Conservation (phyloP, 768 basidiomycete genomes). For the Psilocybe azurescens region DNA sequence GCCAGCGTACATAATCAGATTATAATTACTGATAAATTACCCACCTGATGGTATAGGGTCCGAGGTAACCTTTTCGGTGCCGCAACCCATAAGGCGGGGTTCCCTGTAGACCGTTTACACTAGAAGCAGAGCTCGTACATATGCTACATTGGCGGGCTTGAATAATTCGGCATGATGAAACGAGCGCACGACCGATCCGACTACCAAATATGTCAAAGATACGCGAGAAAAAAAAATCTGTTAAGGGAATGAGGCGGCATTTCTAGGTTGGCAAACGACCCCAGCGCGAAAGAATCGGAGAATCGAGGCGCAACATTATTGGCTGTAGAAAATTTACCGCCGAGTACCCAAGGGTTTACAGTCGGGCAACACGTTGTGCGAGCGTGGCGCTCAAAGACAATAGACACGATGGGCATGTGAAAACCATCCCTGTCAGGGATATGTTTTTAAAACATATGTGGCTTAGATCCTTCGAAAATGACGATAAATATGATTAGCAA, state of each 20-base stretch:
- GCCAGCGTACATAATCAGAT: too few relatives aligned
- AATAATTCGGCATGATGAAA: not conserved
- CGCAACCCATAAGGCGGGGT: not conserved
- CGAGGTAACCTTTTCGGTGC: not conserved
- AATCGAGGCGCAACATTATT: constrained; percentile 3
- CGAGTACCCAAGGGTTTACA: constrained; percentile 2
- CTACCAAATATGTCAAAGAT: not conserved
- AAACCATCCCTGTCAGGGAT: not conserved
- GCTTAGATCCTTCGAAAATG: not conserved
- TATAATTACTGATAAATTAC: not conserved
- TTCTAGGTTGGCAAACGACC: not conserved
- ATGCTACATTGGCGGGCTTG: not conserved
- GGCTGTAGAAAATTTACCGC: not conserved
- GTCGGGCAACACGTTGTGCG: not conserved
- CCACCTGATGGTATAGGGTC: not conserved
- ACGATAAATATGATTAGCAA: not conserved
- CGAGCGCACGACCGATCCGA: too few relatives aligned
- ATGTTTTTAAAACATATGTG: not conserved
- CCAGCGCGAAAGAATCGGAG: not conserved
- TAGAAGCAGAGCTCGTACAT: not conserved
- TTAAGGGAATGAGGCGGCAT: not conserved
- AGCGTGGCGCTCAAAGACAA: not conserved
- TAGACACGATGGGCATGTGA: not conserved
- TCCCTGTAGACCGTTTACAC: not conserved
- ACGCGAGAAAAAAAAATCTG: not conserved